Evolutionary conservation across 306 rosid genomes (phyloP).

Genomic region (Lablab purpureus): DNA sequence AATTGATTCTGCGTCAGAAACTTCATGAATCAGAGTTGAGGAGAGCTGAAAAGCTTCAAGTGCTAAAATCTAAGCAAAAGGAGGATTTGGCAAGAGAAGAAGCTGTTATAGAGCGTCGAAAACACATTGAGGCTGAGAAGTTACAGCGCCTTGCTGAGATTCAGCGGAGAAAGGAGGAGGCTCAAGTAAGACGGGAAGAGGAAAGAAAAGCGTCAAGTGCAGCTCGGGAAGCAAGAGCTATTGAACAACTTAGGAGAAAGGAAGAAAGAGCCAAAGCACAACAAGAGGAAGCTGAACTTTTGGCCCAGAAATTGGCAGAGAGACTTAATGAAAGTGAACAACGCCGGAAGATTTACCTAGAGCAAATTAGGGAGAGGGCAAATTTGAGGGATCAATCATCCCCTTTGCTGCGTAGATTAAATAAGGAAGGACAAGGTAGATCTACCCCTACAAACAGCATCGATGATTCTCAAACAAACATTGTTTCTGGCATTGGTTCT

Average conservation of each 20-base stretch:
- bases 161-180: constrained; percentile 97
- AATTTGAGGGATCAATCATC: constrained; percentile 98
- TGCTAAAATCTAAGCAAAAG: constrained; percentile 90
- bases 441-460: constrained; percentile 60
- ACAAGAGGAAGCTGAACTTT: constrained; percentile 98
- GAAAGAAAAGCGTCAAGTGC: constrained; percentile 99
- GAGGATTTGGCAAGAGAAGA: constrained; percentile 99
- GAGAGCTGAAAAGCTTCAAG: constrained; percentile 98
- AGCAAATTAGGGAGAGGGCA: constrained; percentile 98
- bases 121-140: constrained; percentile 95
- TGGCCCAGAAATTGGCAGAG: constrained; percentile 98
- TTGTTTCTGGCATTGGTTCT: constrained; percentile 59
- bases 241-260: constrained; percentile 95
- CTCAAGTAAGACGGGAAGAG: constrained; percentile 95
- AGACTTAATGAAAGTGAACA: constrained; percentile 97
- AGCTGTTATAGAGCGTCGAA: constrained; percentile 94
- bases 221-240: constrained; percentile 93
- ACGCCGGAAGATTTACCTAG: constrained; percentile 91
- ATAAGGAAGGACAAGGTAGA: constrained; percentile 83
- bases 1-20: constrained; percentile 86
- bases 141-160: constrained; percentile 98
- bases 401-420: constrained; percentile 78
- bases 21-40: constrained; percentile 97
- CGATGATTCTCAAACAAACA: constrained; percentile 76
- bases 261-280: constrained; percentile 99